Evolutionary conservation across 1,284 basidiomycete species (phyloP), one percentile per base, ranked within the genome.

Genomic region (Tilletia setariae): DNA sequence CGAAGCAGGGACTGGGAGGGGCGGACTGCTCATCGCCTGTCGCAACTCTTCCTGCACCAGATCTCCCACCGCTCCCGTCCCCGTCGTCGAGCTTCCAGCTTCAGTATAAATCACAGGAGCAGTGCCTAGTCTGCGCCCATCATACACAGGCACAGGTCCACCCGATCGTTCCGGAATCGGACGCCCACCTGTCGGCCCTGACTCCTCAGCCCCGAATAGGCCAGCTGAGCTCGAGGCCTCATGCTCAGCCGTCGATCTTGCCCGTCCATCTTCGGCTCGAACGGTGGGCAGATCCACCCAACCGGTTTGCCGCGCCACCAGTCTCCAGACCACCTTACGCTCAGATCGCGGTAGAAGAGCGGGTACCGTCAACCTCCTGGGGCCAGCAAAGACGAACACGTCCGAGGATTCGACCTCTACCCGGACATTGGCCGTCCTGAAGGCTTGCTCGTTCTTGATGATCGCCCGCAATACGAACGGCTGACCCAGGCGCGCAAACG

Each of bases 341-440:
- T 63, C 42, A 19, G 42, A 44, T 9, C 62, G 42, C 11, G 62
- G 62, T 23, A 63, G 40, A 35, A 63, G 43, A 40, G 43, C 62
- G 4, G 62, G 62, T 1, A 63, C 6, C 30, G 40, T 42, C 42
- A 44, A 8, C 40, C 43, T n/a, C 42, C 62, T 43, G 8, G 62
- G n/a, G 11, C 62, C 62, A 1, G 62, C 62, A 28, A 63, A 63
- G 35, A 63, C 62, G 19, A 63, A 63, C 13, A 13, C n/a, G 7
- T 63, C 62, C n/a, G 42, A 63, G 8, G 62, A 63, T n/a, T 63
- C 62, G n/a, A 63, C 25, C 23, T 63, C 42, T 2, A 63, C n/a
- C 21, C 62, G 35, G 8, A 63, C 42, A 40, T 63, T 42, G 7
- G 62, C 62, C 62, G 62, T 61, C 4, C 56, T 25, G 28, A 61